Base-by-base conservation (phyloP, 352 stramenopile species). In the Globisporangium ultimum region DNA sequence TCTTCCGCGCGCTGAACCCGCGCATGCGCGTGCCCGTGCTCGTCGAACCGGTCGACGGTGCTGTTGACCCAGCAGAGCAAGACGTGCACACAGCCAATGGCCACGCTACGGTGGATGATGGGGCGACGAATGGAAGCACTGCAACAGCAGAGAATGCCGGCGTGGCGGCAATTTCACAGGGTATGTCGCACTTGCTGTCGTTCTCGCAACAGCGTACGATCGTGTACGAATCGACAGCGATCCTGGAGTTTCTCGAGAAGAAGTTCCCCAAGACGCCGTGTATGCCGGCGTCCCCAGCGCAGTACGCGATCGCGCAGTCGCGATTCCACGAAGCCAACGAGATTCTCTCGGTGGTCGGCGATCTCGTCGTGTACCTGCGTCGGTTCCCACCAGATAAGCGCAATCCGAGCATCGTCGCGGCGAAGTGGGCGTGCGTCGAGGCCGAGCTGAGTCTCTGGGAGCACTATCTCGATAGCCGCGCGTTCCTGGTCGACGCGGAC, bases 281-380 rank as follows among this genome's bases (percentile, higher is more conserved):
- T 56, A 81, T 91, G 77, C 81, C 81, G 3, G 21, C 28, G 18
- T 69, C 72, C 8, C 66, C 87, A 21, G 53, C 71, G 24, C 60
- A 68, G 20, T 93, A 87, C 58, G 84, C 81, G 10, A 64, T 89
- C 14, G 84, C 84, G 6, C 80, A 93, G 73, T 87, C 79, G 41
- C 76, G 84, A 42, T 70, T 93, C 58, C 81, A 91, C 54, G 84
- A 93, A 66, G 76, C 81, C 11, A 93, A 93, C 58, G 84, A 93
- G 73, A 88, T 91, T 58, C 64, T 93, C 32, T 93, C 84, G 7
- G 81, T 90, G 18, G 80, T 93, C 11, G 84, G 84, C 15, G 84
- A 93, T 40, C 59, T 93, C 28, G 80, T 93, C 38, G 80, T 91
- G 18, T 93, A 91, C 57, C 56, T 93, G 63, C 81, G 84, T 34